Conservation (phyloP, 2,329 filamentous ascomycete species). For the Phaeosphaeriaceae sp. region DNA sequence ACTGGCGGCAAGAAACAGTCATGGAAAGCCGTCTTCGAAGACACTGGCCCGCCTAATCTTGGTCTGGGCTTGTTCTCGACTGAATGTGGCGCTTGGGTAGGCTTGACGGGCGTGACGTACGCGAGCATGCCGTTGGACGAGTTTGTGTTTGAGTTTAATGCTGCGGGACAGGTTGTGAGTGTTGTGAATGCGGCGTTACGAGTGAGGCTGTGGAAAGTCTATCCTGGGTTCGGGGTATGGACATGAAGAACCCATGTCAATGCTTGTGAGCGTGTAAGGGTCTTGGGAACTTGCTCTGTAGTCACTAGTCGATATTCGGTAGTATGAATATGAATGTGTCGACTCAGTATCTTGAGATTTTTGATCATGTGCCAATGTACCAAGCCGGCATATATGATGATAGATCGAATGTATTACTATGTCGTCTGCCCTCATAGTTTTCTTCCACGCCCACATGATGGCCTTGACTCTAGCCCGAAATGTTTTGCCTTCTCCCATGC, state of each 20-base stretch:
- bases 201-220: not conserved
- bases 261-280: not conserved
- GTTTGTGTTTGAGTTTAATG: slow-evolving; percentile 1
- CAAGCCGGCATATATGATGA: not conserved
- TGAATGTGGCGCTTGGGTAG: not conserved
- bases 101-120: not conserved
- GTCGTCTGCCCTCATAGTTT: not conserved
- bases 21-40: slow-evolving; percentile 31
- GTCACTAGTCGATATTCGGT: too few species aligned
- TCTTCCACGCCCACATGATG: not conserved
- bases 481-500: slow-evolving; percentile 7
- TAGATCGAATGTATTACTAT: slow-evolving; percentile 7
- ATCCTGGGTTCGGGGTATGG: not conserved
- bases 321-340: too few species aligned
- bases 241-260: too few species aligned
- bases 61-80: not conserved
- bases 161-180: not conserved
- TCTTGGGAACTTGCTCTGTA: too few species aligned
- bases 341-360: too few species aligned
- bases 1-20: slow-evolving; percentile 18
- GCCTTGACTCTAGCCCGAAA: not conserved
- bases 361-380: too few species aligned
- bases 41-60: not conserved
- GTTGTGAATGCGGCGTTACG: not conserved
- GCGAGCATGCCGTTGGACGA: not conserved